A percentile compares a stretch with the other conserved stretches of the same genome.
These are phyloP conservation scores for Coemansia sp. DNA, from an alignment of 192 early-diverging fungal genomes.

Conservation along the genomic window DNA sequence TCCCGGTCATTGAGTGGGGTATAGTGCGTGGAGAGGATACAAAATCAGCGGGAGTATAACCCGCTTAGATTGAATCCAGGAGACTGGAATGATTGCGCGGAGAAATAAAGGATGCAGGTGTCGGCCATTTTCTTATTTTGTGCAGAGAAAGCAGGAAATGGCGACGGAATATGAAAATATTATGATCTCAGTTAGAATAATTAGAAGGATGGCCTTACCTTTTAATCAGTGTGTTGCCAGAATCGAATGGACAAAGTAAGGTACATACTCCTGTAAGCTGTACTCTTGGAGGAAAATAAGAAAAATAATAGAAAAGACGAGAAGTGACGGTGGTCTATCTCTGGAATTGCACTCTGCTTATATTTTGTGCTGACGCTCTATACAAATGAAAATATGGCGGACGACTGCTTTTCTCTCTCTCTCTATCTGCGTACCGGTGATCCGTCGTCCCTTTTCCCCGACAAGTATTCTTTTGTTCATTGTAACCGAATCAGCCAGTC, in stretches of 20 bases:
- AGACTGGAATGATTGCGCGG: not conserved
- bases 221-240: not conserved
- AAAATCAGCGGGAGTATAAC: not conserved
- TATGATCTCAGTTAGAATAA: not conserved
- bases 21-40: not conserved
- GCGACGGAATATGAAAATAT: not conserved
- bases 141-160: not conserved
- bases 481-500: not conserved
- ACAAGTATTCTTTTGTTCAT: no score
- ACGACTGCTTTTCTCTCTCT: no score
- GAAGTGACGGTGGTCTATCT: no score
- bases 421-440: no score
- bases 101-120: not conserved
- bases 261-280: not conserved
- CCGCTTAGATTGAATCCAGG: conserved; percentile 6
- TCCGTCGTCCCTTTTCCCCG: no score
- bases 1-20: not conserved
- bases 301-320: no score
- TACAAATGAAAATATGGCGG: no score
- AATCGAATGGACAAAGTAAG: not conserved
- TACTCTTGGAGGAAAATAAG: no score
- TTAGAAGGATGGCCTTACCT: not conserved
- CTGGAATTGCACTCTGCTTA: no score
- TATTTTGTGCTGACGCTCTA: no score
- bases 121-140: not conserved